Percentiles rank a stretch among this genome's conserved stretches.
Conservation (phyloP, 2,329 filamentous ascomycete genomes). For the Achaetomium macrosporum region DNA sequence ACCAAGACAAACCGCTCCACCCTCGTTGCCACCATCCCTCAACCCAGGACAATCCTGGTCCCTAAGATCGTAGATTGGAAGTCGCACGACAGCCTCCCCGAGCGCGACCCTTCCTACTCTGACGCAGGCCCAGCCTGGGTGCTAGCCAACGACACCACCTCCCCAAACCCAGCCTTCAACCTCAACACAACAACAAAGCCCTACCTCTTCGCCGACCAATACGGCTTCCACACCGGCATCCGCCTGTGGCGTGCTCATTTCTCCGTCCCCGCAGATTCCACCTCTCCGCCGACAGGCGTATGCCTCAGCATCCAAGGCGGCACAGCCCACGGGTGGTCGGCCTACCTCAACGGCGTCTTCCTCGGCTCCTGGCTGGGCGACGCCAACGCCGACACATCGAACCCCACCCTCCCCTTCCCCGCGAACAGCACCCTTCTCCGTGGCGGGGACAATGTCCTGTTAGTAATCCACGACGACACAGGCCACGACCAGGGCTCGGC, state of each 20-base stretch:
- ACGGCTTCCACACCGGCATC: conserved; percentile 9
- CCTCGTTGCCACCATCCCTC: conserved; percentile 3
- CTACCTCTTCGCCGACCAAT: not conserved
- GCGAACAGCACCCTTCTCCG: not conserved
- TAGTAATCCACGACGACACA: conserved; percentile 2
- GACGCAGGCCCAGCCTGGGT: not conserved
- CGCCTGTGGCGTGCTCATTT: conserved; percentile 5
- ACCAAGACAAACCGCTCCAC: conserved; percentile 4
- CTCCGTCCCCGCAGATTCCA: not conserved
- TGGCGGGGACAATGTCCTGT: not conserved
- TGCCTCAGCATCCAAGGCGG: conserved; percentile 3
- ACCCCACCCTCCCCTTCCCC: not conserved
- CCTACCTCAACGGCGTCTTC: not conserved
- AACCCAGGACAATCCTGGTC: not conserved
- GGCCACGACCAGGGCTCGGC: not conserved
- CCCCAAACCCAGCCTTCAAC: not conserved
- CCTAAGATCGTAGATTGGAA: conserved; percentile 3
- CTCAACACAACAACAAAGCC: not conserved
- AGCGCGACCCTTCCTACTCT: not conserved
- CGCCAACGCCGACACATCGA: not conserved
- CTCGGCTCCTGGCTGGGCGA: not conserved
- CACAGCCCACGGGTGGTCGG: conserved; percentile 2
- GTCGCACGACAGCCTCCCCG: conserved; percentile 3
- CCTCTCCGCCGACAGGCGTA: not conserved
- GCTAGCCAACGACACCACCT: not conserved